These are phyloP conservation scores for Xerocomellus dryophilus DNA, from an alignment of 768 basidiomycete species.

Conservation along the genomic window DNA sequence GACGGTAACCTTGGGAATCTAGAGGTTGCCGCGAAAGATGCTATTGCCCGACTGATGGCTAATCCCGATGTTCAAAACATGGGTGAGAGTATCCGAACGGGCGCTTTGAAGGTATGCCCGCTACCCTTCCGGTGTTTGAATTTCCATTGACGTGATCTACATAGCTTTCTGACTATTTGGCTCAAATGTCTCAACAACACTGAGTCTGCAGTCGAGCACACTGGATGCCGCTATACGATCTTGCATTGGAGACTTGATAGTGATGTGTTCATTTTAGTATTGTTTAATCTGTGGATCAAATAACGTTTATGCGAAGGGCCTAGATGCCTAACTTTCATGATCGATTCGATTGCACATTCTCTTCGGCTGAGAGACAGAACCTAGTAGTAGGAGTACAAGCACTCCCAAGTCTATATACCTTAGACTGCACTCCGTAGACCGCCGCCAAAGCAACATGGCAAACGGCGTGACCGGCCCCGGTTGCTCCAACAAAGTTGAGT, in stretches of 20 bases:
- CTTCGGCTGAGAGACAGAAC: neutral
- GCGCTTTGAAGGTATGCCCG: conserved; percentile 73
- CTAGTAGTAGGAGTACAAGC: too few species aligned
- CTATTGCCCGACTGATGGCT: conserved; percentile 65
- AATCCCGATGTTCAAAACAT: conserved; percentile 88
- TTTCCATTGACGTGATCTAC: neutral
- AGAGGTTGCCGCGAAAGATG: conserved; percentile 71
- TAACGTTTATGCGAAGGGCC: neutral
- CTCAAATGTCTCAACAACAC: conserved; percentile 57
- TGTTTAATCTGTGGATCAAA: conserved; percentile 16
- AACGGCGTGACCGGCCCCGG: too few species aligned
- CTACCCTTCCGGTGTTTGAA: neutral
- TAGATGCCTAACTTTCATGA: conserved; percentile 4
- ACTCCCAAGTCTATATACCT: too few species aligned
- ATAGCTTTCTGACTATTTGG: conserved; percentile 64
- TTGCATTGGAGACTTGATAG: conserved; percentile 1
- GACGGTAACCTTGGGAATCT: conserved; percentile 52
- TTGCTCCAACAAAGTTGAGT: too few species aligned
- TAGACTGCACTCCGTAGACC: too few species aligned
- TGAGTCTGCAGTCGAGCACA: conserved; percentile 14
- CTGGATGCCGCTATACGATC: neutral
- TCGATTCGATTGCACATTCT: neutral
- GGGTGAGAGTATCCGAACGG: conserved; percentile 71
- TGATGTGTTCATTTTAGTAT: conserved; percentile 3
- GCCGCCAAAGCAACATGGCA: too few species aligned